Evolutionary conservation across 257 asterid species (phyloP).

Genomic region (Plantago ovata): DNA sequence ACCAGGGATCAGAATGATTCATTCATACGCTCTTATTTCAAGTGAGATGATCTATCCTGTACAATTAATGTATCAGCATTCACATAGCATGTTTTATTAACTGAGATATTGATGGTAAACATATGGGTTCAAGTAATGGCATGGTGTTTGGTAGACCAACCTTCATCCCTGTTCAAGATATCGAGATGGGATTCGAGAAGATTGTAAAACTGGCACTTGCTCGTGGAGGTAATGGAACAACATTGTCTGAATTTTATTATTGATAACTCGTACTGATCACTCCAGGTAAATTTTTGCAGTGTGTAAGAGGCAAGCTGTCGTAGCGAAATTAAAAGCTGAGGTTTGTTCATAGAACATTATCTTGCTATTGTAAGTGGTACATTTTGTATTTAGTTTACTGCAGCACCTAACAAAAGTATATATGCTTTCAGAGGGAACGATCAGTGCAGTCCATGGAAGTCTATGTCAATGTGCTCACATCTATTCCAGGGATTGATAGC

Average conservation of each 20-base stretch:
- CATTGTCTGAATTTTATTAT: constrained; percentile 5
- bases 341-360: constrained; percentile 32
- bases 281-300: constrained; percentile 41
- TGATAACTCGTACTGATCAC: constrained; percentile 14
- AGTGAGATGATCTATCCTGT: constrained; percentile 46
- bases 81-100: constrained; percentile 5
- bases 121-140: constrained; percentile 45
- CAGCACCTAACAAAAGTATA: constrained; percentile 16
- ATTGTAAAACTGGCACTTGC: constrained; percentile 83
- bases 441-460: constrained; percentile 67
- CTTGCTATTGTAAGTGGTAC: constrained; percentile 5
- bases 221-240: constrained; percentile 66
- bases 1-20: constrained; percentile 70
- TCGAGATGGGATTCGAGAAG: constrained; percentile 95
- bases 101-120: constrained; percentile 20
- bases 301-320: constrained; percentile 72
- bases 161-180: constrained; percentile 73
- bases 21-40: constrained; percentile 67
- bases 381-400: neutral
- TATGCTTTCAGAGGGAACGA: constrained; percentile 57
- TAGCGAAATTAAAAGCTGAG: constrained; percentile 71
- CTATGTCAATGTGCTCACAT: constrained; percentile 74
- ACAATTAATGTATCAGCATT: constrained; percentile 11
- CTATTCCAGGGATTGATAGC: constrained; percentile 84
- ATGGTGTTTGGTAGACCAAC: constrained; percentile 84